Conservation (phyloP, 73 alveolate species). For the Blepharisma stoltei region DNA sequence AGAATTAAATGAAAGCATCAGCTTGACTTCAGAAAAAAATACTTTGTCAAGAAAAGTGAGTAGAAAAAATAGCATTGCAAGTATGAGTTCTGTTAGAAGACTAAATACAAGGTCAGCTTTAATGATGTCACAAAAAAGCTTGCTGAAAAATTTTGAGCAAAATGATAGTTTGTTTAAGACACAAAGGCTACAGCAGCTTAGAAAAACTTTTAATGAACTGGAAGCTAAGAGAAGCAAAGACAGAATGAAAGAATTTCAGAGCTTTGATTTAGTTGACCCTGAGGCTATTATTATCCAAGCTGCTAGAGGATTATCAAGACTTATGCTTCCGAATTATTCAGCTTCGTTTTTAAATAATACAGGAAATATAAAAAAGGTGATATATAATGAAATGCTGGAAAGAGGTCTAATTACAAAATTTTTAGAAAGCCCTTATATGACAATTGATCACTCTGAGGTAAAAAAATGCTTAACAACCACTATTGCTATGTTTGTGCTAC, state of each 20-base stretch:
- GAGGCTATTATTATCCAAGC: constrained; percentile 6
- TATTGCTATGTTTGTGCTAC: constrained; percentile 12
- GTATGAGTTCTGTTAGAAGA: constrained; percentile 16
- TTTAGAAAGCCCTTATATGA: not conserved
- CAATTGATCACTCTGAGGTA: not conserved
- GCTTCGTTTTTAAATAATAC: constrained; percentile 4
- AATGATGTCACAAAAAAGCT: constrained; percentile 18
- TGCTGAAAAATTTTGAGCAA: not conserved
- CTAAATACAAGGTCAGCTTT: constrained; percentile 12
- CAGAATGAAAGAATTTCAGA: not conserved
- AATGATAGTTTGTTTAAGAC: not conserved
- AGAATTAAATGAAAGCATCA: not conserved
- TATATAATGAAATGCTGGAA: constrained; percentile 10
- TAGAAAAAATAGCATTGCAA: constrained; percentile 25
- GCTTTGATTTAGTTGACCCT: not conserved
- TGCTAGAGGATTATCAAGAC: constrained; percentile 21
- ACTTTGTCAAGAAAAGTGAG: constrained; percentile 1
- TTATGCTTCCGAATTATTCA: constrained; percentile 2
- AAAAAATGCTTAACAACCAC: constrained; percentile 9
- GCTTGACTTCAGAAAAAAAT: not conserved
- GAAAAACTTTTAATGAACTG: not conserved
- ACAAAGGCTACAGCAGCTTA: not conserved
- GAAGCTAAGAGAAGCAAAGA: constrained; percentile 1
- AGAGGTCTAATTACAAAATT: not conserved
- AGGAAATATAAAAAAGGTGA: not conserved